Evolutionary conservation across 352 stramenopile species (phyloP), one percentile per base, ranked within the genome.

Genomic region (Globisporangium megalacanthum): DNA sequence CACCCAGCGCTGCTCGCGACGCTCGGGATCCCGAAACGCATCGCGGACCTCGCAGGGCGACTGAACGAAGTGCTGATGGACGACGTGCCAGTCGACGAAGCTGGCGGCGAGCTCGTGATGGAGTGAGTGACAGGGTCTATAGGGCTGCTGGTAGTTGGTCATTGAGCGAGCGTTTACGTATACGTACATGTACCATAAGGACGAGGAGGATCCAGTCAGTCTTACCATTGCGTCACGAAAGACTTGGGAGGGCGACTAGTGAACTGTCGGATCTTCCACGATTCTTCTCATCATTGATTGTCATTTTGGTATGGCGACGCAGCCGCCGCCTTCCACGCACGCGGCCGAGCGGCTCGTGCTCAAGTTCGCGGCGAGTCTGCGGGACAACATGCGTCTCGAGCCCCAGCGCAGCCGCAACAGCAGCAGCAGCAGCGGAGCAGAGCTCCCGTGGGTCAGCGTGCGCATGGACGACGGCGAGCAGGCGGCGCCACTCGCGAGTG

Each of bases 51-150:
- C 49, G 81, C 76, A 14, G 81, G 78, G 9, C 75, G 69, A 41
- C 66, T 91, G 7, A 91, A 88, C 41, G 72, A 88, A 48, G 75
- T 69, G 39, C 64, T 72, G 31, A 88, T 91, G 78, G 81, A 91
- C 50, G 69, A 86, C 44, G 86, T 88, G 36, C 52, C 58, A 2
- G 64, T 79, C 36, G 71, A 79, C 36, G 71, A 73, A 17, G 58
- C 22, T 6, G 36, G 20, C 25, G 19, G n/a, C n/a, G 56, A 59
- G 11, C 42, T 52, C 25, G 33, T 45, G 6, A 78, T 68, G 58
- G 60, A 78, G 39, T 80, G 55, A 61, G n/a, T n/a, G n/a, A n/a
- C n/a, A n/a, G n/a, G n/a, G n/a, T n/a, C n/a, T n/a, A n/a, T n/a
- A n/a, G n/a, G n/a, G n/a, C n/a, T n/a, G n/a, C n/a, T n/a, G n/a